Base-by-base conservation (phyloP, 306 rosid species). In the Gillenia trifoliata region DNA sequence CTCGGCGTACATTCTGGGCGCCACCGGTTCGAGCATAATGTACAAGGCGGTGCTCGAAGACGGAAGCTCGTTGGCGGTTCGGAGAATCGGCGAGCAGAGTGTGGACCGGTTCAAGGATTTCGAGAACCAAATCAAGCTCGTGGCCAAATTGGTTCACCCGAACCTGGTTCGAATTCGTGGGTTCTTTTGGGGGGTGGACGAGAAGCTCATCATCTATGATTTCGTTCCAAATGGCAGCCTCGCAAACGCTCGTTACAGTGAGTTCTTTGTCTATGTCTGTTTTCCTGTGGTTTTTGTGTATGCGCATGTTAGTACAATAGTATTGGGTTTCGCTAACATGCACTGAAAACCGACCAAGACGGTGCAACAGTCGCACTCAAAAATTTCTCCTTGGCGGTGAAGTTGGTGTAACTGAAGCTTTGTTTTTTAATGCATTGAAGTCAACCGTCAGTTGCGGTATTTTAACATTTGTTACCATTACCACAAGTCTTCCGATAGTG, bases 21-120 rank as follows among this genome's bases (percentile, higher is more conserved):
- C 97, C 2, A 94, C 97, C 0, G 96, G 99, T 43, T 92, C 99
- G 6, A 94, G 99, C 80, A 94, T 94, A 74, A 87, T 90, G 93
- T 94, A 94, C 76, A 94, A 94, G 71, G 99, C 99, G 0, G 97
- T 94, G 38, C 88, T 94, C 0, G 97, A 94, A 70, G 97, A 94
- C n/a, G 99, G 99, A 0, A 79, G 83, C 1, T 66, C 89, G 2
- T 70, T 94, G 0, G 99, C 99, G 1, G 97, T 94, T 75, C 88
- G 99, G 3, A 86, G 99, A 56, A 94, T 94, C 2, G 99, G 99
- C 0, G 97, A 94, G 82, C 84, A 79, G 38, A 84, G 92, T 6
- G 89, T 87, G 31, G 93, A 92, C 41, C 72, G 97, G 81, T 90
- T 88, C 80, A 94, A 92, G 80, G 97, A 94, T 23, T 94, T 94